Percentiles rank a stretch among this genome's conserved stretches.
phyloP scores from a whole-genome alignment of 257 asterid species.

The Paulownia fortunei region DNA sequence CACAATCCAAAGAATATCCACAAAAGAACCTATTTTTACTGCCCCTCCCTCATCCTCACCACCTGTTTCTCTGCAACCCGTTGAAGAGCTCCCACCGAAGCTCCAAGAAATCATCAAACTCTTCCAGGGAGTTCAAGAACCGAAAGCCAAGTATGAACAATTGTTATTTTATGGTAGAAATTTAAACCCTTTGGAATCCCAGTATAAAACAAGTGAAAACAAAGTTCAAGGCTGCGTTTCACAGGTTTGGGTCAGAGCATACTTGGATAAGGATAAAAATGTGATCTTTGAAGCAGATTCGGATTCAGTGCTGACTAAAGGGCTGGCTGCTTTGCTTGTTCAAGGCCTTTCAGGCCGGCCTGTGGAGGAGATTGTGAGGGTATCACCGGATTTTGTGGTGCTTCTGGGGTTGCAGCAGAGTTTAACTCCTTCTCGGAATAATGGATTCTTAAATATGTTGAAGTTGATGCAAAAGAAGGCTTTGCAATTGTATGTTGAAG shows the following conservation, averaged over 20 bases:
- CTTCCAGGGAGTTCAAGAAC: constrained; percentile 70
- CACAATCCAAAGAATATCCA: constrained; percentile 55
- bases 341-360: constrained; percentile 84
- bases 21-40: constrained; percentile 42
- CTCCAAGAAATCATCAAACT: constrained; percentile 78
- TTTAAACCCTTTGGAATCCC: constrained; percentile 60
- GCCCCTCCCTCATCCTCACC: constrained; percentile 45
- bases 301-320: constrained; percentile 79
- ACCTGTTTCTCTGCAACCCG: constrained; percentile 58
- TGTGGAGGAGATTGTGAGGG: constrained; percentile 71
- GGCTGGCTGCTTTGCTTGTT: constrained; percentile 91
- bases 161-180: constrained; percentile 73
- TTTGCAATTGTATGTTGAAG: constrained; percentile 63
- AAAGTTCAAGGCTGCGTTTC: constrained; percentile 90
- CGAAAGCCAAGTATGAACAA: constrained; percentile 83
- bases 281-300: constrained; percentile 91
- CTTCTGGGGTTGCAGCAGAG: constrained; percentile 89
- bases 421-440: constrained; percentile 82
- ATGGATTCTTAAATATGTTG: constrained; percentile 92
- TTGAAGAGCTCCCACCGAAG: constrained; percentile 78
- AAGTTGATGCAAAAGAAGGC: constrained; percentile 87
- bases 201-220: constrained; percentile 62
- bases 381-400: constrained; percentile 78
- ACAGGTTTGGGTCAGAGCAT: constrained; percentile 95
- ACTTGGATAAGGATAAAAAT: constrained; percentile 62